Evolutionary conservation across 1,284 basidiomycete genomes (phyloP), one percentile per base, ranked within the genome.

Genomic region (Ustilago cynodontis): DNA sequence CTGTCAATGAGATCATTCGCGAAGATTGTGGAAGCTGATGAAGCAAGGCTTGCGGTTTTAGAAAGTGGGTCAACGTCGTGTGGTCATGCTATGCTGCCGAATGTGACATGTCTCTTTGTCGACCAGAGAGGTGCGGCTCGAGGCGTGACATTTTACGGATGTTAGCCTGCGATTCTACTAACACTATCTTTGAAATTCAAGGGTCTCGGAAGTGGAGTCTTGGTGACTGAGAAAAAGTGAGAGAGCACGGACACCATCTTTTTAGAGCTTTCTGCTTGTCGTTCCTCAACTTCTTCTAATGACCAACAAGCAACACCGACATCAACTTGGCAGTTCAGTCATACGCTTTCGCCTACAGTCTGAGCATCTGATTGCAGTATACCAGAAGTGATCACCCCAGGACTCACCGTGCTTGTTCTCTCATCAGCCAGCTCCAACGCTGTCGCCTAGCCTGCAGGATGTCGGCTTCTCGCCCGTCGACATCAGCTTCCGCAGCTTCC

Each of bases 391-490:
- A 31, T 52, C 29, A 9, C 20, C 18, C n/a, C 45, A 43, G 11
- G 1, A 20, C 18, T 43, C 1, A 22, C 11, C 41, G 7, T n/a
- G n/a, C 9, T n/a, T 43, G 8, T 20, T 20, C 41, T 43, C n/a
- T n/a, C 6, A n/a, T 11, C 18, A 11, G 1, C 11, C 41, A 20
- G 41, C 41, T 18, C 20, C 11, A 43, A 11, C 41, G 20, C n/a
- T 43, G 41, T 4, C n/a, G 11, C 20, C 41, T 9, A 10, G 4
- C 33, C 5, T 22, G 16, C 35, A 72, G 9, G 13, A 72, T 72
- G 70, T 64, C 70, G 31, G 22, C 59, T 28, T 10, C 14, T 39
- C 64, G 29, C 11, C 28, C 59, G 10, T 63, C 64, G 10, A 49
- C 59, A 1, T 28, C 70, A 1, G 26, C 31, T 37, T 66, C 64